phyloP scores from a whole-genome alignment of 192 early-diverging fungal genomes.

The Phlyctochytrium planicorne region DNA sequence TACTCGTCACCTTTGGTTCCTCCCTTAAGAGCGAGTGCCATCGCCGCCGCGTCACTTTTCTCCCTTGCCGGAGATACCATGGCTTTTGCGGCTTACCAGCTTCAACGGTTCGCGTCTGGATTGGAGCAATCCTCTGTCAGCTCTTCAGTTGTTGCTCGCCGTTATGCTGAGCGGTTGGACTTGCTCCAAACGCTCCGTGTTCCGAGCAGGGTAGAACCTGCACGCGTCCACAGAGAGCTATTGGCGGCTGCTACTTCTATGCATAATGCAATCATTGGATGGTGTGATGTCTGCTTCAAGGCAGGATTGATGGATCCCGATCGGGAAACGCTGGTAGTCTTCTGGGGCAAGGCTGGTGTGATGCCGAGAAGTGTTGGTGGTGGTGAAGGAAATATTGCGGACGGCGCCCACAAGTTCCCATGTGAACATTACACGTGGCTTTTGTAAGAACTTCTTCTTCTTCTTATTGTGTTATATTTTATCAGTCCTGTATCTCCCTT shows the following conservation, averaged over 20 bases:
- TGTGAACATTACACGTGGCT: conserved; percentile 29
- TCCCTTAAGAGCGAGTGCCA: conserved; percentile 5
- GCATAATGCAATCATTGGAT: conserved; percentile 10
- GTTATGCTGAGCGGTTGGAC: conserved; percentile 2
- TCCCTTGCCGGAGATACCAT: conserved; percentile 22
- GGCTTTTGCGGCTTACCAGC: conserved; percentile 26
- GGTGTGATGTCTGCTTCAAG: conserved; percentile 21
- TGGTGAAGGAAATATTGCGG: not conserved
- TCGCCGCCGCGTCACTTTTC: conserved; percentile 18
- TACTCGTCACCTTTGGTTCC: not conserved
- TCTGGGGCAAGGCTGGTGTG: conserved; percentile 11
- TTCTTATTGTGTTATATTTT: not conserved
- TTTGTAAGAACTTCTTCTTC: not conserved
- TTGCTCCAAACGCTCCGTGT: conserved; percentile 17
- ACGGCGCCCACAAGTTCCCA: conserved; percentile 20
- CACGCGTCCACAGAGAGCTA: conserved; percentile 16
- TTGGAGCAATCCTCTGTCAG: not conserved
- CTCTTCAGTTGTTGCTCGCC: not conserved
- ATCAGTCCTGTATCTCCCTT: not conserved
- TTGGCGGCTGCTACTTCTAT: conserved; percentile 7
- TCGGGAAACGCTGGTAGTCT: conserved; percentile 14
- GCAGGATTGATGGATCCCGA: conserved; percentile 11
- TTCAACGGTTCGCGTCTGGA: not conserved
- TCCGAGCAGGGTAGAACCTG: conserved; percentile 10
- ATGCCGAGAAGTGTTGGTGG: conserved; percentile 3